A percentile compares a stretch with the other conserved stretches of the same genome.
phyloP scores from a whole-genome alignment of 345 rosid genomes.

The Bruguiera sexangula region DNA sequence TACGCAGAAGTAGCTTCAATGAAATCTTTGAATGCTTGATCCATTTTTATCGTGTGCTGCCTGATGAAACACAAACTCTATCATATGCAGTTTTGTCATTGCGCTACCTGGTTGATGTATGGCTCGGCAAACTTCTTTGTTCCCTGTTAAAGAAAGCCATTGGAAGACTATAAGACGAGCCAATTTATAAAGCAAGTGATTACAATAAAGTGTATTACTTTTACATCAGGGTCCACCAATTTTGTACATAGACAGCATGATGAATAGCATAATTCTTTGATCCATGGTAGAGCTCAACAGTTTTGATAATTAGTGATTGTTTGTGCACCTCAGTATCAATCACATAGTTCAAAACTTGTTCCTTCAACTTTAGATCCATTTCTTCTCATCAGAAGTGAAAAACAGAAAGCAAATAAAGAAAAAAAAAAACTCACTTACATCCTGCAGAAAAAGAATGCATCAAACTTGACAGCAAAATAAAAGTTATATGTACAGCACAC shows the following conservation, averaged over 20 bases:
- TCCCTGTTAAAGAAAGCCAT: constrained; percentile 24
- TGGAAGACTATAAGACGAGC: not conserved
- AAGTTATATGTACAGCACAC: no score
- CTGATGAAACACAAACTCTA: constrained; percentile 26
- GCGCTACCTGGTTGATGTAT: constrained; percentile 26
- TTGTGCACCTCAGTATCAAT: constrained; percentile 29
- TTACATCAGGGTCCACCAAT: constrained; percentile 25
- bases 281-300: constrained; percentile 28
- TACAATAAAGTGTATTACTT: constrained; percentile 23
- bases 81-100: constrained; percentile 33
- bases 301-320: constrained; percentile 21
- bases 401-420: no score
- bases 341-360: constrained; percentile 25
- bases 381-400: constrained; percentile 10
- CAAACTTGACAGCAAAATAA: no score
- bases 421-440: not conserved
- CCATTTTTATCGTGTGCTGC: constrained; percentile 26
- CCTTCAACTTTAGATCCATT: constrained; percentile 41
- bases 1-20: not conserved
- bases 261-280: constrained; percentile 31
- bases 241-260: constrained; percentile 28
- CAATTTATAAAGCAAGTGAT: not conserved
- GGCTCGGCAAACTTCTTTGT: constrained; percentile 30
- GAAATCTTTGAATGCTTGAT: constrained; percentile 2
- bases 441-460: no score